These are phyloP conservation scores for Scutellaria barbata DNA, from an alignment of 257 asterid genomes.

Conservation along the genomic window DNA sequence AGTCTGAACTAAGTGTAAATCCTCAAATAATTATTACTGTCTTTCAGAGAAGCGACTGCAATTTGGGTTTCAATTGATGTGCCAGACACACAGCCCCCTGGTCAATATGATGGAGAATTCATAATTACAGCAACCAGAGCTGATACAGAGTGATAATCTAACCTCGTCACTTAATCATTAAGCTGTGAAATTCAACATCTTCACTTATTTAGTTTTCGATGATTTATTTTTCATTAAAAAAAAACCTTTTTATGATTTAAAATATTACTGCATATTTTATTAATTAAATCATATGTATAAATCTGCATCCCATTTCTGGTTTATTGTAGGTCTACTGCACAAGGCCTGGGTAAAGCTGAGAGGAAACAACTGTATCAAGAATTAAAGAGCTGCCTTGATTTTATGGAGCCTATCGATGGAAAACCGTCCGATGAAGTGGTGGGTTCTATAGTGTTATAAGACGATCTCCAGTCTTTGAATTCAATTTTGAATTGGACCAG, in stretches of 20 bases:
- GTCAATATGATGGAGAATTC: conserved; percentile 94
- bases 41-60: conserved; percentile 81
- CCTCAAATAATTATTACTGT: conserved; percentile 28
- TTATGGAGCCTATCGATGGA: conserved; percentile 82
- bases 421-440: conserved; percentile 79
- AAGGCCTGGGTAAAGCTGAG: conserved; percentile 65
- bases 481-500: conserved; percentile 18
- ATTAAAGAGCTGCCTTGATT: conserved; percentile 75
- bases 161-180: conserved; percentile 43
- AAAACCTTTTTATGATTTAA: not conserved
- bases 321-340: conserved; percentile 63
- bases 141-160: conserved; percentile 74
- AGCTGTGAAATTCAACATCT: conserved; percentile 25
- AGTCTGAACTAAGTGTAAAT: conserved; percentile 13
- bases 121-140: conserved; percentile 76
- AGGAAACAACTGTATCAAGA: conserved; percentile 67
- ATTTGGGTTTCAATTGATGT: conserved; percentile 89
- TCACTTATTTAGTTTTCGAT: conserved; percentile 7
- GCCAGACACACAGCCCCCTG: conserved; percentile 84
- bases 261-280: conserved; percentile 8
- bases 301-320: conserved; percentile 41
- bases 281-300: conserved; percentile 14
- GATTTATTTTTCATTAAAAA: not conserved
- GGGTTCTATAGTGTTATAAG: conserved; percentile 43
- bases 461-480: conserved; percentile 9